Evolutionary conservation across 257 asterid species (phyloP).

Genomic region (Lantana camara): DNA sequence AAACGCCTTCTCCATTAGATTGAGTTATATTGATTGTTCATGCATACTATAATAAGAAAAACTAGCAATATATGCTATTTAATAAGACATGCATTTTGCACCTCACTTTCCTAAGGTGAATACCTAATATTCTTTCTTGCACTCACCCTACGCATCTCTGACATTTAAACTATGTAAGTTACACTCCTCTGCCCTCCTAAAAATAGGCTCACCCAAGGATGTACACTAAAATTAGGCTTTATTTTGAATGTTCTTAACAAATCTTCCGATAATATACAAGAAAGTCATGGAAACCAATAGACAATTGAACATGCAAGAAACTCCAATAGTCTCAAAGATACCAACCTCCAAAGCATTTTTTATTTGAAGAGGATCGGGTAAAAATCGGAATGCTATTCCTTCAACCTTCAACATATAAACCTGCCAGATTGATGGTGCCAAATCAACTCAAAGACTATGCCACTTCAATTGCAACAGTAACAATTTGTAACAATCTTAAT

Average conservation of each 20-base stretch:
- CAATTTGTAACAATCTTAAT: neutral
- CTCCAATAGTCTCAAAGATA: neutral
- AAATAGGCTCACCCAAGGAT: too few relatives aligned
- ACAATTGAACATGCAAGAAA: slow-evolving; percentile 1
- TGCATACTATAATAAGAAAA: neutral
- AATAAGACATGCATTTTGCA: too few relatives aligned
- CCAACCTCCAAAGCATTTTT: slow-evolving; percentile 92
- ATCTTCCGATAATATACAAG: slow-evolving; percentile 3
- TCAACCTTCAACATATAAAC: slow-evolving; percentile 96
- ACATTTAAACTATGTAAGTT: too few relatives aligned
- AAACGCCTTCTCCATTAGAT: neutral
- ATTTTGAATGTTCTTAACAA: neutral
- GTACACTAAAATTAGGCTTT: neutral
- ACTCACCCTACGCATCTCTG: too few relatives aligned
- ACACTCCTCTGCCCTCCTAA: too few relatives aligned
- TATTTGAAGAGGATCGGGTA: slow-evolving; percentile 94
- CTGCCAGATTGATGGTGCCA: slow-evolving; percentile 42
- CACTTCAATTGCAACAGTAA: too few relatives aligned
- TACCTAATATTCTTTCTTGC: too few relatives aligned
- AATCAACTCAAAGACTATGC: neutral
- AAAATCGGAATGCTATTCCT: slow-evolving; percentile 92
- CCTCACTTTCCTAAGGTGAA: too few relatives aligned
- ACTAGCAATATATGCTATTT: too few relatives aligned
- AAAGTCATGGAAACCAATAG: neutral
- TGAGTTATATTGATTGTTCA: neutral